Conservation (phyloP, 179 eudicot species). For the Monotropa hypopitys region DNA sequence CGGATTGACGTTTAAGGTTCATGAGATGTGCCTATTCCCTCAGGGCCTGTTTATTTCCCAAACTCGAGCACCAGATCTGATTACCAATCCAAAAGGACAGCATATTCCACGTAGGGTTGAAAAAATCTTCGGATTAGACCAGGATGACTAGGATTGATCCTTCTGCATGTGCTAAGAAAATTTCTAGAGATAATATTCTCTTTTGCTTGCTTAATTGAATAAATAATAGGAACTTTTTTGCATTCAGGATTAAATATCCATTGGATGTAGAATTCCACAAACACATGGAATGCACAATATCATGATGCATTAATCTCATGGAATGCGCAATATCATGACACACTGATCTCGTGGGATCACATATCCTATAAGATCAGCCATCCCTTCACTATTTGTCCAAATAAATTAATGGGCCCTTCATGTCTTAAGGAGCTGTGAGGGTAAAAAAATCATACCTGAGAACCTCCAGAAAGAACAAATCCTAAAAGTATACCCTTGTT, state of each 20-base stretch:
- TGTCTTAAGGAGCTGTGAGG: neutral
- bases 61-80: neutral
- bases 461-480: constrained; percentile 74
- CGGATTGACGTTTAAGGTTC: neutral
- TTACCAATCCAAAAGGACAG: neutral
- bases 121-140: too few species aligned
- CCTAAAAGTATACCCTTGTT: constrained; percentile 86
- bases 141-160: too few species aligned
- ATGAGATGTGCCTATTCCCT: neutral
- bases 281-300: neutral
- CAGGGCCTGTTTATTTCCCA: neutral
- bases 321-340: too few species aligned
- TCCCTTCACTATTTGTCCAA: neutral
- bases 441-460: constrained; percentile 45
- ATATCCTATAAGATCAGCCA: neutral
- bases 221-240: neutral
- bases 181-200: too few species aligned
- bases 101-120: neutral
- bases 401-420: neutral
- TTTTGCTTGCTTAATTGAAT: too few species aligned
- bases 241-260: neutral
- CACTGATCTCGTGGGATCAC: neutral
- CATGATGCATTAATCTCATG: neutral
- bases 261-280: neutral
- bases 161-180: too few species aligned